phyloP scores from a whole-genome alignment of 352 stramenopile species.

The Globisporangium iwayamae region DNA sequence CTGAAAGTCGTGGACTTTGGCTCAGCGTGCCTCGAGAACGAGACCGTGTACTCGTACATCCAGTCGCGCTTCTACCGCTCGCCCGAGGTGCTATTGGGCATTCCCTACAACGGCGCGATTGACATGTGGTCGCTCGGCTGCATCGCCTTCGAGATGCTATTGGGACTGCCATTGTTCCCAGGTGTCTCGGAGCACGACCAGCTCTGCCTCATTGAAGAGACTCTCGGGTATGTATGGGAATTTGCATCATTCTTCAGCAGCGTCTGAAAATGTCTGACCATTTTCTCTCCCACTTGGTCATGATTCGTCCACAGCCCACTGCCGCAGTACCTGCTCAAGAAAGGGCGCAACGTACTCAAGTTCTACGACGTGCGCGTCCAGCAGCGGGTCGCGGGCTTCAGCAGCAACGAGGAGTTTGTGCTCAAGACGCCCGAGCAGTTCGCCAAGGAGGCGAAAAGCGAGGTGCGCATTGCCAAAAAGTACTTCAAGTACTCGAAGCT shows the following conservation, averaged over 20 bases:
- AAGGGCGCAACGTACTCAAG: slow-evolving; percentile 37
- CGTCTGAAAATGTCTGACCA: background rate
- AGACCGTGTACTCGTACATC: slow-evolving; percentile 94
- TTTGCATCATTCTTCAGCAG: background rate
- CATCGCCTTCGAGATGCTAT: slow-evolving; percentile 90
- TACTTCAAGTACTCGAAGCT: slow-evolving; percentile 54
- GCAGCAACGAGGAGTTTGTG: slow-evolving; percentile 19
- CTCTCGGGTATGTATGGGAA: slow-evolving; percentile 49
- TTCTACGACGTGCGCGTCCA: slow-evolving; percentile 35
- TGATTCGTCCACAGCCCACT: slow-evolving; percentile 13
- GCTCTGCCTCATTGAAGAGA: slow-evolving; percentile 89
- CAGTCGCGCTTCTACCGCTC: slow-evolving; percentile 93
- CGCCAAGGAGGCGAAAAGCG: slow-evolving; percentile 27
- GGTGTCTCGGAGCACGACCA: slow-evolving; percentile 93
- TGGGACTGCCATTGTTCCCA: slow-evolving; percentile 93
- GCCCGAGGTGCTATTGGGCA: slow-evolving; percentile 62
- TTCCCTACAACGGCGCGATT: slow-evolving; percentile 50
- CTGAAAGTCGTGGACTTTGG: slow-evolving; percentile 98
- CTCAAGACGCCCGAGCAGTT: slow-evolving; percentile 39
- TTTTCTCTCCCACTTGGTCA: background rate
- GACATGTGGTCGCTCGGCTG: slow-evolving; percentile 65
- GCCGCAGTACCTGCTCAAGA: slow-evolving; percentile 29
- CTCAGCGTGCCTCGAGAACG: slow-evolving; percentile 80
- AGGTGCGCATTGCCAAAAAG: slow-evolving; percentile 36
- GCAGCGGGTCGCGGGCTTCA: slow-evolving; percentile 1